Evolutionary conservation across 305 asterid species (phyloP).

Genomic region (Euphrasia arctica): DNA sequence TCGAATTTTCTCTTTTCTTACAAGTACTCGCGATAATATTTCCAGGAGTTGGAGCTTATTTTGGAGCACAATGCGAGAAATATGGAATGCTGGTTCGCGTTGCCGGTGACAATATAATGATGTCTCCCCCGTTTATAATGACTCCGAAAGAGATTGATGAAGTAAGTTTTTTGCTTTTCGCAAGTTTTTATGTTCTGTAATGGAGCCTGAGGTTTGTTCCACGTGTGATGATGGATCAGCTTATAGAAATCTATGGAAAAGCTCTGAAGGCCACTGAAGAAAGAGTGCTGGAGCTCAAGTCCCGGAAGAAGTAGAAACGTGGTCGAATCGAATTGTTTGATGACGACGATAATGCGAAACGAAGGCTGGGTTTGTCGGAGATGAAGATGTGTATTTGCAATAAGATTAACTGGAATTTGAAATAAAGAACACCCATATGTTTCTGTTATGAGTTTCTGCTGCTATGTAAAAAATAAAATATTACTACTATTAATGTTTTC

Average conservation of each 20-base stretch:
- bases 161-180: conserved; percentile 33
- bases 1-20: too few species aligned
- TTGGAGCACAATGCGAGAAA: conserved; percentile 84
- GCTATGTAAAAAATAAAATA: too few species aligned
- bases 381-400: conserved; percentile 8
- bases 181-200: background rate
- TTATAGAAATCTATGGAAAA: conserved; percentile 60
- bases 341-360: conserved; percentile 10
- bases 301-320: conserved; percentile 22
- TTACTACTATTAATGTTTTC: too few species aligned
- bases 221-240: conserved; percentile 33
- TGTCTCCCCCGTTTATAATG: conserved; percentile 89
- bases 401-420: conserved; percentile 12
- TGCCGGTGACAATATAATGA: conserved; percentile 87
- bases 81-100: conserved; percentile 90
- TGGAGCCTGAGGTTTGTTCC: background rate
- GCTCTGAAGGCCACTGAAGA: conserved; percentile 86
- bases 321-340: conserved; percentile 8
- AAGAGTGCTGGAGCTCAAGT: conserved; percentile 62
- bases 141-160: conserved; percentile 61
- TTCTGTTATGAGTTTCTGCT: background rate
- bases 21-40: background rate
- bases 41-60: conserved; percentile 76
- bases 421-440: conserved; percentile 11
- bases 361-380: background rate